A percentile compares a stretch with the other conserved stretches of the same genome.
Evolutionary conservation across 2,329 filamentous ascomycete genomes (phyloP).

Genomic region (Hypoxylon sp.): DNA sequence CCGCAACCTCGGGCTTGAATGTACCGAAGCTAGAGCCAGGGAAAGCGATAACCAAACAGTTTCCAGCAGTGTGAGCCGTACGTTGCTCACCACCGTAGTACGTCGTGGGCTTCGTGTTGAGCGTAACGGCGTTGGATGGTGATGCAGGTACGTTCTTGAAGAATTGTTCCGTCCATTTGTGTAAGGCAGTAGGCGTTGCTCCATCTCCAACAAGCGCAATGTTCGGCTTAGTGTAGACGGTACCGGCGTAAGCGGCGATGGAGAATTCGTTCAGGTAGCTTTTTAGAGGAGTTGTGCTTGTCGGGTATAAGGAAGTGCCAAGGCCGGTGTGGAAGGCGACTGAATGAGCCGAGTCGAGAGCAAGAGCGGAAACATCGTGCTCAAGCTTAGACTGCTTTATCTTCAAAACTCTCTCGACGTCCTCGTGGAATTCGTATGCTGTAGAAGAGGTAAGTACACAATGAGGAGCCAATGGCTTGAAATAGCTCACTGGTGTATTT

Average conservation of each 20-base stretch:
- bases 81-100: constrained; percentile 98
- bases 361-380: constrained; percentile 73
- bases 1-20: constrained; percentile 90
- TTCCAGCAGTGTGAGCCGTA: constrained; percentile 80
- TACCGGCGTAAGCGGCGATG: constrained; percentile 80
- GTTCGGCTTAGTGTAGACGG: constrained; percentile 89
- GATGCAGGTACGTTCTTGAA: constrained; percentile 78
- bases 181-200: constrained; percentile 78
- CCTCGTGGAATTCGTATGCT: constrained; percentile 94
- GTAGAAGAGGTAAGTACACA: constrained; percentile 39
- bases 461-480: constrained; percentile 30
- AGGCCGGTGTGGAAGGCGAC: constrained; percentile 77
- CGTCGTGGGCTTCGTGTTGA: constrained; percentile 76
- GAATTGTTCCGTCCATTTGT: constrained; percentile 94
- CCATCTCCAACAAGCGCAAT: constrained; percentile 93
- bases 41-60: constrained; percentile 91
- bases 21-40: constrained; percentile 84
- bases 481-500: constrained; percentile 79
- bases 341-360: constrained; percentile 84
- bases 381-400: constrained; percentile 81
- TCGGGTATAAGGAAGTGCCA: constrained; percentile 81
- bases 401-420: constrained; percentile 82
- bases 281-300: constrained; percentile 76
- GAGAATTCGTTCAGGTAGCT: constrained; percentile 84
- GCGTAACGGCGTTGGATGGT: constrained; percentile 63